These are phyloP conservation scores for Wallacemonas rigidus DNA, from an alignment of 208 protist species.

Conservation along the genomic window DNA sequence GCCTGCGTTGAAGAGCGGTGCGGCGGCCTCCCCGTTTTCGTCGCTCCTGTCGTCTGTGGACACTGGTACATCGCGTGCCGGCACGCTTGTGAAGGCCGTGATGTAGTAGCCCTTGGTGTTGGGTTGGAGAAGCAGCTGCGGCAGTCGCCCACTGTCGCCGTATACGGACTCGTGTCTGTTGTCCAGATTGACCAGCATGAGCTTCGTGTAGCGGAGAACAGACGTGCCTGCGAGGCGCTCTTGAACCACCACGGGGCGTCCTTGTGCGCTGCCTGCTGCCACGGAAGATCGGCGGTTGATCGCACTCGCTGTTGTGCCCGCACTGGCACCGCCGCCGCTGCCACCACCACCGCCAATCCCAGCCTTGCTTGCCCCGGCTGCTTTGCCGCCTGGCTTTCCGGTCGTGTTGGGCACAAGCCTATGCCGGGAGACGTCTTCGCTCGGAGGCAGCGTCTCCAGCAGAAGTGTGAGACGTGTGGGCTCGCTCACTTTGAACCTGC, in stretches of 20 bases:
- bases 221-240: constrained; percentile 14
- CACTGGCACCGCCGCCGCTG: background rate
- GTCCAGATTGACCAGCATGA: constrained; percentile 79
- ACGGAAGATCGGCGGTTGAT: constrained; percentile 1
- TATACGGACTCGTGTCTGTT: constrained; percentile 26
- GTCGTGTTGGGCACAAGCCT: constrained; percentile 23
- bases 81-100: constrained; percentile 63
- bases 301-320: background rate
- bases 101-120: constrained; percentile 84
- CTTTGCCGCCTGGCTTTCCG: constrained; percentile 19
- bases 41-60: background rate
- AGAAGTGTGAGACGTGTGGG: constrained; percentile 59
- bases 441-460: constrained; percentile 54
- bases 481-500: constrained; percentile 52
- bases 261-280: background rate
- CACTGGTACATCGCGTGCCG: constrained; percentile 11
- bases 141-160: constrained; percentile 54
- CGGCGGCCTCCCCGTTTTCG: background rate
- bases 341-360: background rate
- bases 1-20: constrained; percentile 35
- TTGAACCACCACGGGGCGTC: background rate
- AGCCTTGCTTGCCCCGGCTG: background rate
- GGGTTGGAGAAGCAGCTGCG: constrained; percentile 50
- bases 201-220: constrained; percentile 47
- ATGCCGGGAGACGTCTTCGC: constrained; percentile 54